Percentiles rank a stretch among this genome's conserved stretches.
Conservation (phyloP, 306 rosid species). For the Styphnolobium japonicum region DNA sequence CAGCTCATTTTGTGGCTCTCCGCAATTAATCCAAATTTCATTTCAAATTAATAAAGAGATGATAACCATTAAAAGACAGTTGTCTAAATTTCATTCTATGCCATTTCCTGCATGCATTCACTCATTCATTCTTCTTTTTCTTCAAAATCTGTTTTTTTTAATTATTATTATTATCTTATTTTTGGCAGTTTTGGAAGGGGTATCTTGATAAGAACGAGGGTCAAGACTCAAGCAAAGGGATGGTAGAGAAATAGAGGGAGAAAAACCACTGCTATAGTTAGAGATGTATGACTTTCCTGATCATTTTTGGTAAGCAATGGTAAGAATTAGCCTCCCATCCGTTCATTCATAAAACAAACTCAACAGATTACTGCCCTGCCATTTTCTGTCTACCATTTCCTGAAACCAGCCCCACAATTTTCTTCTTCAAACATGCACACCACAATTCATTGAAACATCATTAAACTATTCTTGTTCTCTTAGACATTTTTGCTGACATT, state of each 20-base stretch:
- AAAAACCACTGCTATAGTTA: constrained; percentile 26
- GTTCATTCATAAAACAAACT: constrained; percentile 37
- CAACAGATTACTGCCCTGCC: background rate
- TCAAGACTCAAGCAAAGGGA: background rate
- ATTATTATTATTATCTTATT: too few relatives aligned
- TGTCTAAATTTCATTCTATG: background rate
- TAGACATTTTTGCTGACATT: background rate
- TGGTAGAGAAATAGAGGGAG: constrained; percentile 32
- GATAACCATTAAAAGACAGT: background rate
- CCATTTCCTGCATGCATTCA: background rate
- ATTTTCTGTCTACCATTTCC: background rate
- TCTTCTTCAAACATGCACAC: constrained; percentile 39
- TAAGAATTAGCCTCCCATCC: constrained; percentile 38
- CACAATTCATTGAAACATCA: constrained; percentile 14
- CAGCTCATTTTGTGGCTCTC: constrained; percentile 20
- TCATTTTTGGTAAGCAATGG: constrained; percentile 8
- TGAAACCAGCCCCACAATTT: background rate
- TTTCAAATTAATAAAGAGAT: constrained; percentile 4
- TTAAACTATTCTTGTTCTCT: background rate
- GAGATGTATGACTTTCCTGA: constrained; percentile 24
- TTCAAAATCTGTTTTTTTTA: background rate
- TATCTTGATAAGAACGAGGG: background rate
- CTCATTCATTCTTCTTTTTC: constrained; percentile 1
- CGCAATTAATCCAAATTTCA: constrained; percentile 18
- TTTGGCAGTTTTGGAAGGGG: background rate